These are phyloP conservation scores for Musa itinerans DNA, from an alignment of 176 grass and related monocot genomes.

Conservation along the genomic window DNA sequence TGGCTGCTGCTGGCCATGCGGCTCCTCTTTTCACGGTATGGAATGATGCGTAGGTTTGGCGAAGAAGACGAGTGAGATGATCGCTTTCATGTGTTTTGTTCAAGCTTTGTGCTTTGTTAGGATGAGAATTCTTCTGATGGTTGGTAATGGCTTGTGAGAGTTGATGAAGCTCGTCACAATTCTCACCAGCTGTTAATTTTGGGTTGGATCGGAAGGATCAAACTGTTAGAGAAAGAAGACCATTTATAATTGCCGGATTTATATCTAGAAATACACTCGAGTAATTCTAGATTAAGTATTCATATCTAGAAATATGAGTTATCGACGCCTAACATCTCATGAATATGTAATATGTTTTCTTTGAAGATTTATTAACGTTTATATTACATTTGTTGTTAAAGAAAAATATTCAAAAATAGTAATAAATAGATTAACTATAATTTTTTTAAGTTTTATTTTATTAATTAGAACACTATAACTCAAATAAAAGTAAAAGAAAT, in stretches of 20 bases:
- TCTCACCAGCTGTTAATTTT: constrained; percentile 14
- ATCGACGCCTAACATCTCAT: too few relatives aligned
- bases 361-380: too few relatives aligned
- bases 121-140: constrained; percentile 32
- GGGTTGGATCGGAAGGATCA: neutral
- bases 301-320: too few relatives aligned
- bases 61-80: neutral
- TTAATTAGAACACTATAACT: too few relatives aligned
- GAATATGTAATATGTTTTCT: too few relatives aligned
- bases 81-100: neutral
- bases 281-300: too few relatives aligned
- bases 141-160: constrained; percentile 40
- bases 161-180: neutral
- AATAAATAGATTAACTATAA: too few relatives aligned
- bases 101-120: neutral
- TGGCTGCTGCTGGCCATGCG: constrained; percentile 21
- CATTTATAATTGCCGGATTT: neutral
- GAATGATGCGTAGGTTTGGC: constrained; percentile 36
- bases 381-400: too few relatives aligned
- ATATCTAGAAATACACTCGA: too few relatives aligned
- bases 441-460: too few relatives aligned
- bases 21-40: constrained; percentile 54
- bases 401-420: too few relatives aligned
- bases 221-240: neutral
- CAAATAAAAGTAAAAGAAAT: too few relatives aligned